Percentiles rank a stretch among this genome's conserved stretches.
Evolutionary conservation across 208 protist species (phyloP).

Genomic region (Leishmania tarentolae): DNA sequence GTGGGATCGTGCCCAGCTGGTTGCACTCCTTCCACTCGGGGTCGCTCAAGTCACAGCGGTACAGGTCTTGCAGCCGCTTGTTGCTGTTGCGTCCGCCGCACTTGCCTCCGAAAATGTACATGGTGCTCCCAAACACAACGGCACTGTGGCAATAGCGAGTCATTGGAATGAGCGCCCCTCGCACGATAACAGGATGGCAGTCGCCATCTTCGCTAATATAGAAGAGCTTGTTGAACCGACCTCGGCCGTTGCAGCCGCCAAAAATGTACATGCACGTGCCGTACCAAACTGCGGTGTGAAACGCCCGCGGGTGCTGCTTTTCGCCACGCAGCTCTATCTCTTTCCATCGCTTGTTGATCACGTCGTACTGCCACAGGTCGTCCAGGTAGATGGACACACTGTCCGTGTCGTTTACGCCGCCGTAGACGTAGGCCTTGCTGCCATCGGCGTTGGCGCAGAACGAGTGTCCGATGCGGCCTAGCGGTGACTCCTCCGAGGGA

Average conservation of each 20-base stretch:
- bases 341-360: slow-evolving; percentile 65
- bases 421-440: slow-evolving; percentile 85
- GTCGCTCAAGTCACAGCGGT: slow-evolving; percentile 40
- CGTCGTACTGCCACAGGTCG: slow-evolving; percentile 82
- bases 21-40: slow-evolving; percentile 51
- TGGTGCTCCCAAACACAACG: slow-evolving; percentile 68
- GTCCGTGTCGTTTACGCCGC: slow-evolving; percentile 83
- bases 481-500: slow-evolving; percentile 41
- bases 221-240: slow-evolving; percentile 87
- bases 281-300: slow-evolving; percentile 86
- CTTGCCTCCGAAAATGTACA: slow-evolving; percentile 91
- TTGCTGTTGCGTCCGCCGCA: slow-evolving; percentile 90
- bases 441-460: slow-evolving; percentile 72
- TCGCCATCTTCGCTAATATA: slow-evolving; percentile 62
- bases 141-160: slow-evolving; percentile 90
- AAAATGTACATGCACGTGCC: slow-evolving; percentile 76
- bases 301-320: slow-evolving; percentile 75
- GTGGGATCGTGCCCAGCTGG: slow-evolving; percentile 55
- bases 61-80: slow-evolving; percentile 80
- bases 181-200: slow-evolving; percentile 29
- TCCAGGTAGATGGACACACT: slow-evolving; percentile 81
- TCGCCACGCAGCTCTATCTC: slow-evolving; percentile 60
- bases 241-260: slow-evolving; percentile 85
- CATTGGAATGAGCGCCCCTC: slow-evolving; percentile 24
- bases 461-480: slow-evolving; percentile 86